Evolutionary conservation across 2,329 filamentous ascomycete genomes (phyloP).

Genomic region (Paraconiothyrium sp.): DNA sequence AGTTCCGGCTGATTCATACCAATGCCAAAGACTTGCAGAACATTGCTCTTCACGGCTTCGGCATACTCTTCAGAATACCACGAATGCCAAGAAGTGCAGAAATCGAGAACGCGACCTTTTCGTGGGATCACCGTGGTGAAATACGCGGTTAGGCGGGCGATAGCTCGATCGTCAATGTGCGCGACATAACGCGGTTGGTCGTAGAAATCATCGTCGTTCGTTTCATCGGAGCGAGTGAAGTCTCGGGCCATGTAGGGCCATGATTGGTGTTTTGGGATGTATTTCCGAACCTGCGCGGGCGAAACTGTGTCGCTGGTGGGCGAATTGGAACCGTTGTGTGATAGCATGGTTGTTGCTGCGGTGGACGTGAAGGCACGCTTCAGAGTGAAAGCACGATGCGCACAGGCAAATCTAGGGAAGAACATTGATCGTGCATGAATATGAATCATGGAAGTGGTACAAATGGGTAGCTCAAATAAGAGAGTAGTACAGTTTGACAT

Average conservation of each 20-base stretch:
- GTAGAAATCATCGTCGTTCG: constrained; percentile 46
- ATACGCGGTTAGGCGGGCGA: constrained; percentile 56
- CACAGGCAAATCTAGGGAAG: constrained; percentile 7
- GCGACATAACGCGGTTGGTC: constrained; percentile 60
- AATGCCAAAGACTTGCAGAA: constrained; percentile 56
- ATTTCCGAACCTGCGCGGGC: not conserved
- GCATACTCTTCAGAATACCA: constrained; percentile 54
- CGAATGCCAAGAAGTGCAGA: constrained; percentile 62
- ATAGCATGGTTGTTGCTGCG: constrained; percentile 2
- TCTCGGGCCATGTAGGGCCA: constrained; percentile 32
- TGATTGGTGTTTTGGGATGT: constrained; percentile 5
- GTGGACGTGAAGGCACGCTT: constrained; percentile 10
- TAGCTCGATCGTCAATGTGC: constrained; percentile 63
- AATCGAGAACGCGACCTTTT: constrained; percentile 57
- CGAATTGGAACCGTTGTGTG: not conserved
- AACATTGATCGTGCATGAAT: not conserved
- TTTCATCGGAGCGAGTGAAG: constrained; percentile 52
- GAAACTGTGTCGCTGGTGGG: not conserved
- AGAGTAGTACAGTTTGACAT: not conserved
- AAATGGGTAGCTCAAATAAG: not conserved
- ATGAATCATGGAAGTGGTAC: not conserved
- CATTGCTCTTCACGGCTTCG: constrained; percentile 38
- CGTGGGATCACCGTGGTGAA: constrained; percentile 56
- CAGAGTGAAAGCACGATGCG: not conserved
- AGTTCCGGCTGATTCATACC: constrained; percentile 61